Conservation (phyloP, 371 early-diverging fungal species). For the Mucor irregularis region DNA sequence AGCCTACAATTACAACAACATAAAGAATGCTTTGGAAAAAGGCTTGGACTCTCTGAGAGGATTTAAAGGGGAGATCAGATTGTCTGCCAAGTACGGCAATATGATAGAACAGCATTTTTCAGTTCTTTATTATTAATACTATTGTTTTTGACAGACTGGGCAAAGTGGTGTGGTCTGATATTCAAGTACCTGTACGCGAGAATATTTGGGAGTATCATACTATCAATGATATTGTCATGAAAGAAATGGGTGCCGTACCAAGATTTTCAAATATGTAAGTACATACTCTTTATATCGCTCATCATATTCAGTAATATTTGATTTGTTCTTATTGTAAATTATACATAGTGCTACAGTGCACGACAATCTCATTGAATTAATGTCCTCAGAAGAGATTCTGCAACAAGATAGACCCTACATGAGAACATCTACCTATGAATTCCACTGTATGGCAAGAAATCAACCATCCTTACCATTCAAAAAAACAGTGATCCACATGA, state of each 20-base stretch:
- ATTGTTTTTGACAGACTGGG: constrained; percentile 35
- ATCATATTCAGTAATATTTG: background rate
- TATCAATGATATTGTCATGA: constrained; percentile 40
- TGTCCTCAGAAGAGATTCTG: background rate
- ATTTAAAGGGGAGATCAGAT: constrained; percentile 40
- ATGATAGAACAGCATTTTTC: background rate
- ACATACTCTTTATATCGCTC: background rate
- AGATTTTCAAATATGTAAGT: constrained; percentile 43
- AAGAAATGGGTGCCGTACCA: constrained; percentile 32
- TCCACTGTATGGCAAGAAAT: constrained; percentile 42
- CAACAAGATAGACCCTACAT: background rate
- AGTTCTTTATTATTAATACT: background rate
- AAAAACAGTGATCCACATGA: constrained; percentile 33
- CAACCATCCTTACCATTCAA: constrained; percentile 27
- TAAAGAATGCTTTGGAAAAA: constrained; percentile 22
- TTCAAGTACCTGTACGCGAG: constrained; percentile 13
- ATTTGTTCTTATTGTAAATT: background rate
- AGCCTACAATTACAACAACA: constrained; percentile 41
- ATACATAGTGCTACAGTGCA: constrained; percentile 2
- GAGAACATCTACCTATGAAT: constrained; percentile 32
- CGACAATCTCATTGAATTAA: background rate
- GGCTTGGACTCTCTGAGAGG: constrained; percentile 34
- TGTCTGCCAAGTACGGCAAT: constrained; percentile 50
- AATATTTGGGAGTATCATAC: constrained; percentile 43
- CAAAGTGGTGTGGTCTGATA: constrained; percentile 42